Conservation (phyloP, 371 early-diverging fungal genomes). For the Actinomortierella wolfii region DNA sequence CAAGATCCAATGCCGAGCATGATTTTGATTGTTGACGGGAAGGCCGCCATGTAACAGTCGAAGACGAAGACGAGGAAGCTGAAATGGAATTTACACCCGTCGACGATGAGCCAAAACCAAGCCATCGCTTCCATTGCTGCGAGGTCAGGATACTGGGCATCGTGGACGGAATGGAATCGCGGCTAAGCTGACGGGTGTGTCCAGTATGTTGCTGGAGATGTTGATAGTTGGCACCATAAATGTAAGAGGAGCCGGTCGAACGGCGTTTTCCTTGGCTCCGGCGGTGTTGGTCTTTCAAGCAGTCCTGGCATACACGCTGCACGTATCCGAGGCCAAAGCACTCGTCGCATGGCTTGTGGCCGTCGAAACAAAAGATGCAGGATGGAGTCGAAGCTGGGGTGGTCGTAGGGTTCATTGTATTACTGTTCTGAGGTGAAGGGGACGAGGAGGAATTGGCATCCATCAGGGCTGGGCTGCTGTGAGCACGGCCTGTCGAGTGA, state of each 20-base stretch:
- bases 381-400: not conserved
- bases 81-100: no score
- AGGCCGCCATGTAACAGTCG: no score
- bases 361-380: slow-evolving; percentile 37
- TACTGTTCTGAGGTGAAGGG: not conserved
- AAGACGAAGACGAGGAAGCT: no score
- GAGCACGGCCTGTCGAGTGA: slow-evolving; percentile 4
- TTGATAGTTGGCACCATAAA: not conserved
- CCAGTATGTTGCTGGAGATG: not conserved
- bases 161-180: no score
- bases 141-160: no score
- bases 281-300: slow-evolving; percentile 27
- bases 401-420: not conserved
- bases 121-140: no score
- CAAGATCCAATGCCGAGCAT: no score
- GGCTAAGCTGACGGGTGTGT: slow-evolving; percentile 2
- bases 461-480: not conserved
- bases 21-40: no score
- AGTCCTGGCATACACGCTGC: slow-evolving; percentile 40
- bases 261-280: slow-evolving; percentile 1
- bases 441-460: not conserved
- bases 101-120: no score
- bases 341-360: slow-evolving; percentile 37
- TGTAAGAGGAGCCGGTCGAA: no score
- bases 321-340: slow-evolving; percentile 42